Evolutionary conservation across 2,329 filamentous ascomycete genomes (phyloP).

Genomic region (Ascochyta viciae-villosae): DNA sequence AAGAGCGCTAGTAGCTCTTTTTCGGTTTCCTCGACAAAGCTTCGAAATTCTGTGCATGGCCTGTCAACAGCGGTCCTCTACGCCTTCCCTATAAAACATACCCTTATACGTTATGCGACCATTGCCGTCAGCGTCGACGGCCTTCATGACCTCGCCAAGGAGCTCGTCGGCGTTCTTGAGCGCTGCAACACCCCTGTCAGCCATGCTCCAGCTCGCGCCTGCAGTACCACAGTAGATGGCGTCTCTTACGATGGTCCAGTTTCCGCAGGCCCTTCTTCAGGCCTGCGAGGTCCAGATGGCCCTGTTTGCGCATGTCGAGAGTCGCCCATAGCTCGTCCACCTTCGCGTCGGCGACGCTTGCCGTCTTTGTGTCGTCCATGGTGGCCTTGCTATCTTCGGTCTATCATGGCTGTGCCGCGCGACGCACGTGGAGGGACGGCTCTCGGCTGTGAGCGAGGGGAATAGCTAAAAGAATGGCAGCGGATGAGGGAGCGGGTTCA

Average conservation of each 20-base stretch:
- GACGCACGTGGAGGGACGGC: slow-evolving; percentile 28
- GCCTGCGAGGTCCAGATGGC: slow-evolving; percentile 82
- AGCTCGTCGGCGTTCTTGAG: slow-evolving; percentile 92
- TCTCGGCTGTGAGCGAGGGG: slow-evolving; percentile 28
- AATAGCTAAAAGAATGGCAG: slow-evolving; percentile 33
- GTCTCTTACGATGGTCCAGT: slow-evolving; percentile 84
- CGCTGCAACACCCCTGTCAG: slow-evolving; percentile 54
- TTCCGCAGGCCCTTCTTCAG: slow-evolving; percentile 83
- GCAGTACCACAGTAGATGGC: background rate
- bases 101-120: slow-evolving; percentile 91
- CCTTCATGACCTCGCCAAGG: slow-evolving; percentile 78
- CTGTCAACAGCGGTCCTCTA: slow-evolving; percentile 23
- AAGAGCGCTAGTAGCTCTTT: slow-evolving; percentile 83
- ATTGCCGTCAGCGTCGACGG: slow-evolving; percentile 86
- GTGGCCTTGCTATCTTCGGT: slow-evolving; percentile 52
- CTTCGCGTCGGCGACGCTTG: slow-evolving; percentile 79
- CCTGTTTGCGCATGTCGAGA: slow-evolving; percentile 77
- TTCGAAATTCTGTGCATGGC: slow-evolving; percentile 75
- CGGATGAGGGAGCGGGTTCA: slow-evolving; percentile 24
- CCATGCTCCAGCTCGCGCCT: slow-evolving; percentile 27
- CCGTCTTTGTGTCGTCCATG: slow-evolving; percentile 78
- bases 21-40: slow-evolving; percentile 88
- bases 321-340: slow-evolving; percentile 84
- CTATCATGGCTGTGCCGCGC: slow-evolving; percentile 48
- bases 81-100: slow-evolving; percentile 47